phyloP scores from a whole-genome alignment of 106 monocot species.

The Allium sativum region DNA sequence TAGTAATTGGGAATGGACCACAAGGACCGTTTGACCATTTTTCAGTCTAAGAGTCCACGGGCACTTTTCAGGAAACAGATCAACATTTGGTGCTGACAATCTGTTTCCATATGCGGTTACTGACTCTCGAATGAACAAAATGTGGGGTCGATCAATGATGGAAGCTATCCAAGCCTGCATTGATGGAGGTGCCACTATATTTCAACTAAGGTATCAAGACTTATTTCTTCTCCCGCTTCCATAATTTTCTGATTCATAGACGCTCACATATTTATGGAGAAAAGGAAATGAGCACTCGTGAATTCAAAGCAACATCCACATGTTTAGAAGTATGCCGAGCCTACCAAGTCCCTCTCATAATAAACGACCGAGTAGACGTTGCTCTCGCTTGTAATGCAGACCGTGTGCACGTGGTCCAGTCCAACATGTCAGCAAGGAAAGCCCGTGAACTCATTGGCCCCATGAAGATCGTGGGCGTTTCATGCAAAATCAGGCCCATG shows the following conservation, averaged over 20 bases:
- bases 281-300: conserved; percentile 66
- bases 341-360: conserved; percentile 52
- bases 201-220: conserved; percentile 63
- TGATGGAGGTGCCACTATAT: conserved; percentile 89
- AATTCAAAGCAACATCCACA: conserved; percentile 48
- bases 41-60: conserved; percentile 41
- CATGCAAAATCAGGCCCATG: conserved; percentile 76
- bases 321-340: conserved; percentile 73
- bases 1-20: conserved; percentile 58
- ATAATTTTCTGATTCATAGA: neutral
- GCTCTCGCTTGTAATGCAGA: conserved; percentile 89
- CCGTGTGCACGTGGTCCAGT: conserved; percentile 91
- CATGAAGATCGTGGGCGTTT: conserved; percentile 77
- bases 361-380: conserved; percentile 87
- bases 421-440: conserved; percentile 55
- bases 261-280: conserved; percentile 36
- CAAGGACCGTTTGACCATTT: conserved; percentile 97
- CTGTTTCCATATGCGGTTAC: conserved; percentile 89
- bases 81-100: conserved; percentile 35
- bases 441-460: conserved; percentile 64
- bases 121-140: conserved; percentile 88
- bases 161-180: conserved; percentile 77
- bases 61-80: conserved; percentile 1
- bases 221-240: neutral
- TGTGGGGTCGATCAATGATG: conserved; percentile 72